Evolutionary conservation across 768 basidiomycete genomes (phyloP), one percentile per base, ranked within the genome.

Genomic region (Hirschioporus abietinus): DNA sequence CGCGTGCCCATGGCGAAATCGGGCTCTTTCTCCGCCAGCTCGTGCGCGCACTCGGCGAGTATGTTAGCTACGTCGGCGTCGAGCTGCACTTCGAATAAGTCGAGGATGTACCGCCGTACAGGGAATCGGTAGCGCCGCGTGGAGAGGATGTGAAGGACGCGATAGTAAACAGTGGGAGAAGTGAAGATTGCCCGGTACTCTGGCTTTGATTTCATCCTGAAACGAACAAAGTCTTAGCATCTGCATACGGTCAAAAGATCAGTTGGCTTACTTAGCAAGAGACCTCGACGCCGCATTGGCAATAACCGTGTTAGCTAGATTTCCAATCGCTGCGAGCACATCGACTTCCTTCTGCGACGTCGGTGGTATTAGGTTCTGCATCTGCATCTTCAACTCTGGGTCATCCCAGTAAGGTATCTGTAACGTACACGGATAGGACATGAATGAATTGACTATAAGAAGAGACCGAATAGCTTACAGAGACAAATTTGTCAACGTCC

Each of bases 221-320:
- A 27, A 67, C 42, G 7, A 30, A 64, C 2, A 63, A 66, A 26
- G 59, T 25, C 15, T 58, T 64, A 64, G 25, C 65, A 59, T 52
- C 12, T 20, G 20, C 42, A 65, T 57, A 23, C 15, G 60, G 23
- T 18, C 36, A 34, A 66, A 17, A 23, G 58, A 2, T 7, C 12
- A 18, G 9, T 17, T 7, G 23, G 76, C 84, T 69, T 72, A 95
- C 95, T 86, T 87, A 30, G 93, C 89, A 52, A 99, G 80, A 20
- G 93, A 90, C 60, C 94, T 86, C 25, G 97, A 99, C 0, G 97
- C 95, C 25, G 93, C 87, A 72, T 96, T 96, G 0, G 96, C 95
- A 66, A 99, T 92, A 63, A 99, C 95, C 23, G 95, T 93, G 74
- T 99, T 99, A 30, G 91, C 89, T 58, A 99, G 81, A 74, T 98